These are phyloP conservation scores for Volvariella surrecta DNA, from an alignment of 1,284 basidiomycete species.

Conservation along the genomic window DNA sequence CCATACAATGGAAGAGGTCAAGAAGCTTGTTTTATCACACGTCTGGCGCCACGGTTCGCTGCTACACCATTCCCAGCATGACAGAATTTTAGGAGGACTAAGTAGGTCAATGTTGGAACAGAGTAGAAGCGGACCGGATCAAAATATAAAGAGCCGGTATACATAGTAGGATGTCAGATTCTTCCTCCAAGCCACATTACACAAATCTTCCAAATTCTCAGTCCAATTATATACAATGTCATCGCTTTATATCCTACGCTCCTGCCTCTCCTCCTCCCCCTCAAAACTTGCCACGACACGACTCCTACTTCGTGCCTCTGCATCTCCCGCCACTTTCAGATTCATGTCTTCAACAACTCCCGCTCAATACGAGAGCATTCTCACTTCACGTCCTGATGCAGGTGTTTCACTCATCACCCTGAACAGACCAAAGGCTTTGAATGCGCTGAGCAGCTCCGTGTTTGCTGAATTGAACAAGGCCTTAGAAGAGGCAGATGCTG, in stretches of 20 bases:
- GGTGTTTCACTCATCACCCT: conserved; percentile 86
- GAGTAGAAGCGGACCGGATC: too few relatives aligned
- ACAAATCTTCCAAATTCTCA: too few relatives aligned
- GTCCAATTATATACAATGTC: too few relatives aligned
- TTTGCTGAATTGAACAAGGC: conserved; percentile 76
- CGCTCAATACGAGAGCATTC: conserved; percentile 65
- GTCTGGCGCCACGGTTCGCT: conserved; percentile 32
- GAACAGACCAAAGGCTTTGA: conserved; percentile 94
- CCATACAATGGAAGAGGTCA: conserved; percentile 37
- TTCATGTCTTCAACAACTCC: conserved; percentile 32
- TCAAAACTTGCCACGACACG: conserved; percentile 8
- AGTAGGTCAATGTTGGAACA: too few relatives aligned
- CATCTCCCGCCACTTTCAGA: conserved; percentile 11
- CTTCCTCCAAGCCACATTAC: too few relatives aligned
- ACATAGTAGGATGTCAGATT: too few relatives aligned
- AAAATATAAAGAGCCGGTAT: too few relatives aligned
- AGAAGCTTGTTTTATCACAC: conserved; percentile 45
- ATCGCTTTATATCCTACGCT: conserved; percentile 10
- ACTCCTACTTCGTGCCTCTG: conserved; percentile 8
- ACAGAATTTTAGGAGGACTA: background rate
- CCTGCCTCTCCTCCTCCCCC: conserved; percentile 12
- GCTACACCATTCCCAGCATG: conserved; percentile 23
- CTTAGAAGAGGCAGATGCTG: conserved; percentile 63
- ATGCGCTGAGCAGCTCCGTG: conserved; percentile 81
- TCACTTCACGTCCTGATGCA: conserved; percentile 65